Base-by-base conservation (phyloP, 768 basidiomycete genomes). In the Kwoniella sp. region DNA sequence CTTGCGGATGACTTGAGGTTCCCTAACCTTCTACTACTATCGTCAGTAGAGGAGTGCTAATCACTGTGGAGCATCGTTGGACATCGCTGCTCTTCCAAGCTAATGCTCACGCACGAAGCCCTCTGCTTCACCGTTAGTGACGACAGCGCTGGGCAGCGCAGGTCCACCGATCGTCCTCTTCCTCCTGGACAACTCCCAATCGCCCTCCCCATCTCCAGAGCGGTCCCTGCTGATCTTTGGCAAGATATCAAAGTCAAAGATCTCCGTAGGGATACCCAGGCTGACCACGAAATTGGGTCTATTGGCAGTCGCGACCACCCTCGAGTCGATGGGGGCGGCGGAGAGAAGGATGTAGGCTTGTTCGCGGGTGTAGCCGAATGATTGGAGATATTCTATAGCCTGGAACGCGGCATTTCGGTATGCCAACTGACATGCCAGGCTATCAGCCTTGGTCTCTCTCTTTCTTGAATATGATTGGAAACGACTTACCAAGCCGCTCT, bases 331-430 rank as follows among this genome's bases (percentile, higher is more conserved):
- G 0, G 89, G 88, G 1, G 88, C 89, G 0, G 88, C 88, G 1
- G 87, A 87, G 23, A 90, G 83, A 17, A 90, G 80, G 11, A 89
- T 84, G 72, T 89, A 90, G 3, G 87, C 87, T 82, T 91, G 90
- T 78, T 91, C 89, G 15, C 88, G 87, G 37, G 90, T 89, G 70
- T 90, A 90, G 25, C 89, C 89, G 56, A 90, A 82, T 86, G 89
- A 63, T 41, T 52, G 59, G 50, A 91, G 82, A 76, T 91, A 91
- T 1, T 85, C 84, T 57, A 91, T 90, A 1, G 88, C 85, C 70
- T 90, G 90, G 60, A 90, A 80, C 0, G 90, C 88, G 4, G 90
- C 90, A 80, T 89, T 89, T 75, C 91, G 90, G 77, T 89, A 91
- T 2, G 90, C 89, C 20, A 63, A 7, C 61, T 63, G 37, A 45